A percentile compares a stretch with the other conserved stretches of the same genome.
phyloP scores from a whole-genome alignment of 1,139 yeast species.

The Sugiyamaella novakii region DNA sequence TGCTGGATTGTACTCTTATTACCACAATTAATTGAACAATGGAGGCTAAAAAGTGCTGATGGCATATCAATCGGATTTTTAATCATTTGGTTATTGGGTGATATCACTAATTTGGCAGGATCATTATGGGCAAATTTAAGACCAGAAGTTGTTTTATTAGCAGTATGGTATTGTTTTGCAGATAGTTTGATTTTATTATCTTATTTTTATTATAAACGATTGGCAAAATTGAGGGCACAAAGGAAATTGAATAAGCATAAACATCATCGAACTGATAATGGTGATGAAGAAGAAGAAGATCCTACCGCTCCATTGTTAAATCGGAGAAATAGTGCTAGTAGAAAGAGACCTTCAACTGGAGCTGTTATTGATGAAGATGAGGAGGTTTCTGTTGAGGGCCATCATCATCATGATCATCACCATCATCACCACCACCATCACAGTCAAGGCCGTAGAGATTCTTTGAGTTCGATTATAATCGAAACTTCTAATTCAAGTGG shows the following conservation, averaged over 20 bases:
- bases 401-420: conserved; percentile 24
- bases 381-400: conserved; percentile 7
- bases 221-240: conserved; percentile 20
- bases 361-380: conserved; percentile 11
- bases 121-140: conserved; percentile 70
- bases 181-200: conserved; percentile 64
- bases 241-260: conserved; percentile 17
- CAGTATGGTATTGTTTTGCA: conserved; percentile 74
- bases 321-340: conserved; percentile 32
- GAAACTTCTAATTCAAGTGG: conserved; percentile 28
- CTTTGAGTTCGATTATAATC: conserved; percentile 32
- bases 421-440: conserved; percentile 26
- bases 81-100: conserved; percentile 73
- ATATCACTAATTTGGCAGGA: conserved; percentile 66
- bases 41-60: conserved; percentile 75
- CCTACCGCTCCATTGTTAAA: conserved; percentile 31
- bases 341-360: conserved; percentile 19
- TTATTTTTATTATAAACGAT: conserved; percentile 52
- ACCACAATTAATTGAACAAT: conserved; percentile 82
- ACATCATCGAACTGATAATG: conserved; percentile 17
- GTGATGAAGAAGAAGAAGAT: conserved; percentile 20
- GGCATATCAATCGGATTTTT: conserved; percentile 76
- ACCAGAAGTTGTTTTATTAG: conserved; percentile 70
- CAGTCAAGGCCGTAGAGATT: conserved; percentile 30
- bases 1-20: conserved; percentile 81